Conservation (phyloP, 768 basidiomycete genomes). For the Tricholoma sp. region DNA sequence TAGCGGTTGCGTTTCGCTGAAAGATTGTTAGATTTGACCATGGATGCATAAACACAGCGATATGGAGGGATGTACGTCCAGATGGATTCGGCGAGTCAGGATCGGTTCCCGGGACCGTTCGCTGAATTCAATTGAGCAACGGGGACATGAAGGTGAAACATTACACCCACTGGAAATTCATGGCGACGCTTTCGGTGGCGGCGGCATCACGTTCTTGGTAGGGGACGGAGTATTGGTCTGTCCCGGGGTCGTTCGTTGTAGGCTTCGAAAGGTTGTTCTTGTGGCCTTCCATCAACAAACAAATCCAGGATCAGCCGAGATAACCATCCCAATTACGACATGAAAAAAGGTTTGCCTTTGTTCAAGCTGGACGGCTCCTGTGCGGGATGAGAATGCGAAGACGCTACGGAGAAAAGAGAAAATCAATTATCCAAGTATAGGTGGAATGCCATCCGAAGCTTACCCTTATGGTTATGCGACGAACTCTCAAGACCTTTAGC, state of each 20-base stretch:
- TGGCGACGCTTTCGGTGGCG: neutral
- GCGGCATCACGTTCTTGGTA: too few species aligned
- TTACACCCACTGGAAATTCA: neutral
- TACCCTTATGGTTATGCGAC: neutral
- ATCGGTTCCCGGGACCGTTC: neutral
- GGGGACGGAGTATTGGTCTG: too few species aligned
- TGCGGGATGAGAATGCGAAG: neutral
- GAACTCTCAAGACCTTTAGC: neutral
- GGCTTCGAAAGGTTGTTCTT: neutral
- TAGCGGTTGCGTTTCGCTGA: neutral
- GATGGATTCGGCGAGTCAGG: neutral
- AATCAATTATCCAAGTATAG: neutral
- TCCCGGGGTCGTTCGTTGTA: neutral
- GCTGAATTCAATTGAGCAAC: neutral
- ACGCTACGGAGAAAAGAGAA: neutral
- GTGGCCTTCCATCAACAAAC: neutral
- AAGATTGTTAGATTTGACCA: too few species aligned
- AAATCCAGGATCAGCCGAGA: neutral
- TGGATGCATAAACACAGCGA: neutral
- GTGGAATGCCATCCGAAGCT: neutral
- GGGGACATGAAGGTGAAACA: neutral
- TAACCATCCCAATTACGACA: neutral
- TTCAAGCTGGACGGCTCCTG: neutral
- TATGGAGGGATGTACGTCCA: neutral
- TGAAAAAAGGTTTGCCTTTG: neutral